These are phyloP conservation scores for Penicillium sp. DNA, from an alignment of 2,329 filamentous ascomycete genomes.

Conservation along the genomic window DNA sequence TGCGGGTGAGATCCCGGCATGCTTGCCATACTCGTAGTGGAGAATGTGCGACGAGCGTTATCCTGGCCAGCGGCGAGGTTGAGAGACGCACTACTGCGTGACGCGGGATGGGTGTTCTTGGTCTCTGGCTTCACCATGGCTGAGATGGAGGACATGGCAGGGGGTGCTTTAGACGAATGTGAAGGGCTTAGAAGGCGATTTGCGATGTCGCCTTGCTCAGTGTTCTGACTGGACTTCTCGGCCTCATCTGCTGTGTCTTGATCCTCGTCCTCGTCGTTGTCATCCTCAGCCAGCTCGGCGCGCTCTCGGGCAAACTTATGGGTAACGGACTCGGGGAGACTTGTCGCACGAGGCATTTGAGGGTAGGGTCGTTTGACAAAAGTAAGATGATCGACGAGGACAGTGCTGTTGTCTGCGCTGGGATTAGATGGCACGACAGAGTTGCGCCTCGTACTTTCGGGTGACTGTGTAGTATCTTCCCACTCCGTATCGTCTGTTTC, in stretches of 20 bases:
- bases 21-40: slow-evolving; percentile 31
- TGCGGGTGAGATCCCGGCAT: slow-evolving; percentile 34
- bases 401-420: slow-evolving; percentile 35
- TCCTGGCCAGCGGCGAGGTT: slow-evolving; percentile 38
- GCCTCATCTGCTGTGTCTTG: slow-evolving; percentile 21
- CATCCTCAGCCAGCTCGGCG: slow-evolving; percentile 20
- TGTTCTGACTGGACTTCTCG: slow-evolving; percentile 19
- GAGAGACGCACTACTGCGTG: slow-evolving; percentile 39
- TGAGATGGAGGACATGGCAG: slow-evolving; percentile 52
- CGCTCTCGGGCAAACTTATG: slow-evolving; percentile 32
- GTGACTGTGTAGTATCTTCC: slow-evolving; percentile 52
- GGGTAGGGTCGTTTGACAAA: slow-evolving; percentile 45
- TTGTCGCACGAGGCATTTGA: slow-evolving; percentile 40
- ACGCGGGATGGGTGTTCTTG: slow-evolving; percentile 36
- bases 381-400: slow-evolving; percentile 42
- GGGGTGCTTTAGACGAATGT: slow-evolving; percentile 46
- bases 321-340: slow-evolving; percentile 40
- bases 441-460: slow-evolving; percentile 49
- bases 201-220: slow-evolving; percentile 41
- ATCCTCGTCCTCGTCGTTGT: slow-evolving; percentile 20
- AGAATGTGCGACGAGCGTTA: slow-evolving; percentile 32
- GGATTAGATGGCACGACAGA: slow-evolving; percentile 42
- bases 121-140: slow-evolving; percentile 43
- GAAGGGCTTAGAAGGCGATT: slow-evolving; percentile 40
- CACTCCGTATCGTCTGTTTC: slow-evolving; percentile 49